Conservation (phyloP, 805 yeast species). For the Lipomyces orientalis region DNA sequence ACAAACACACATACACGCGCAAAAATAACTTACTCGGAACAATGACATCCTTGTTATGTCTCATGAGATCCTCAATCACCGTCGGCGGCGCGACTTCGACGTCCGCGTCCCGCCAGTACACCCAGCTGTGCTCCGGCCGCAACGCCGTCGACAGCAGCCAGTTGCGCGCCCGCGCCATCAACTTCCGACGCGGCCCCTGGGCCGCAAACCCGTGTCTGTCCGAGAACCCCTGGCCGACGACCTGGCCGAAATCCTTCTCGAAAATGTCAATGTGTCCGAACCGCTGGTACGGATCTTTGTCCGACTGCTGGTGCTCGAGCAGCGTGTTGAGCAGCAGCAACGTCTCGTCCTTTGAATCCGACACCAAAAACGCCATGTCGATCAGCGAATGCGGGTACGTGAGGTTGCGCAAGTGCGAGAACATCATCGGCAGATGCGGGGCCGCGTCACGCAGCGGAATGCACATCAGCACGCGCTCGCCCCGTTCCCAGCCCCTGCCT, state of each 20-base stretch:
- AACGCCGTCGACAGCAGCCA: conserved; percentile 88
- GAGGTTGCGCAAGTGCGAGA: conserved; percentile 76
- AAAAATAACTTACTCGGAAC: conserved; percentile 73
- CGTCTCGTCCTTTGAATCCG: conserved; percentile 89
- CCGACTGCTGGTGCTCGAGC: conserved; percentile 67
- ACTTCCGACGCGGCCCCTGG: conserved; percentile 91
- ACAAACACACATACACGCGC: neutral
- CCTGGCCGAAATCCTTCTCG: conserved; percentile 91
- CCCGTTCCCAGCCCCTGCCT: conserved; percentile 76
- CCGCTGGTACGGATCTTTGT: conserved; percentile 65
- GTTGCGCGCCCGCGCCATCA: conserved; percentile 94
- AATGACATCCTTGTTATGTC: conserved; percentile 85
- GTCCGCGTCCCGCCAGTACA: conserved; percentile 98
- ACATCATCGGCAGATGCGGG: conserved; percentile 87
- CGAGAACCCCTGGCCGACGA: conserved; percentile 87
- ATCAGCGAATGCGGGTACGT: conserved; percentile 82
- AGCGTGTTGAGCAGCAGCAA: conserved; percentile 66
- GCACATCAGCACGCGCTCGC: conserved; percentile 80
- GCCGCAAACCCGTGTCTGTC: conserved; percentile 96
- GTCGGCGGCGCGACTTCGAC: conserved; percentile 88
- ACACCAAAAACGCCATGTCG: conserved; percentile 82
- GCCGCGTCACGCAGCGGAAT: conserved; percentile 95
- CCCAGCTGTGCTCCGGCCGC: conserved; percentile 92
- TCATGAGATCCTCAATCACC: conserved; percentile 88
- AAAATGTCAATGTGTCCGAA: conserved; percentile 87